Conservation (phyloP, 345 rosid genomes). For the Eucalyptus pumila region DNA sequence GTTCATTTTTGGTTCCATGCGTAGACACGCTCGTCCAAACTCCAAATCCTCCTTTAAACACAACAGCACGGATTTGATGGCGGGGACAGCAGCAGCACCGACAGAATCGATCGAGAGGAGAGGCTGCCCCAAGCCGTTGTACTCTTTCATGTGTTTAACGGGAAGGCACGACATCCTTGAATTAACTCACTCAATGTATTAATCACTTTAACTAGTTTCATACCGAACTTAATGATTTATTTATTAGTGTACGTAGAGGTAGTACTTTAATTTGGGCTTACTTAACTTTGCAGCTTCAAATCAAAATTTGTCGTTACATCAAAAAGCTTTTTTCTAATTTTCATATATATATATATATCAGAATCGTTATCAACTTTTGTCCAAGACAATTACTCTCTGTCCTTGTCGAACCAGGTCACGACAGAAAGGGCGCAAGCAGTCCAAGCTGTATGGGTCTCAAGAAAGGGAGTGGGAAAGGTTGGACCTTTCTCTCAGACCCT, state of each 20-base stretch:
- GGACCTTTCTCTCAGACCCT: background rate
- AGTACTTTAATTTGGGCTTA: background rate
- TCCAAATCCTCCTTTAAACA: background rate
- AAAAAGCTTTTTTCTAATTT: no score
- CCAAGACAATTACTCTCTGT: background rate
- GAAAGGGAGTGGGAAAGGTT: background rate
- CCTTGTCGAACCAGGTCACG: background rate
- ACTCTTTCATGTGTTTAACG: background rate
- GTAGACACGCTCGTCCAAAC: background rate
- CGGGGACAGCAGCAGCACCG: background rate
- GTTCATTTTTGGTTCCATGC: background rate
- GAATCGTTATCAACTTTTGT: no score
- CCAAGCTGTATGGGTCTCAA: background rate
- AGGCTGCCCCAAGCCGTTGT: background rate
- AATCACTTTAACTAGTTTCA: no score
- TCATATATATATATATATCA: no score
- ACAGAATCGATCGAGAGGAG: background rate
- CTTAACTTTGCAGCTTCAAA: background rate
- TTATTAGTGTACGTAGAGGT: no score
- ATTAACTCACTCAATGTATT: background rate
- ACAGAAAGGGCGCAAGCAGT: background rate
- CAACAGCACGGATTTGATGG: background rate
- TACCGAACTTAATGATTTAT: rapidly evolving
- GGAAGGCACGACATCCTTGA: rapidly evolving
- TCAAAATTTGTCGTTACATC: background rate